phyloP scores from a whole-genome alignment of 2,329 filamentous ascomycete genomes.

The Paraconiothyrium sp. region DNA sequence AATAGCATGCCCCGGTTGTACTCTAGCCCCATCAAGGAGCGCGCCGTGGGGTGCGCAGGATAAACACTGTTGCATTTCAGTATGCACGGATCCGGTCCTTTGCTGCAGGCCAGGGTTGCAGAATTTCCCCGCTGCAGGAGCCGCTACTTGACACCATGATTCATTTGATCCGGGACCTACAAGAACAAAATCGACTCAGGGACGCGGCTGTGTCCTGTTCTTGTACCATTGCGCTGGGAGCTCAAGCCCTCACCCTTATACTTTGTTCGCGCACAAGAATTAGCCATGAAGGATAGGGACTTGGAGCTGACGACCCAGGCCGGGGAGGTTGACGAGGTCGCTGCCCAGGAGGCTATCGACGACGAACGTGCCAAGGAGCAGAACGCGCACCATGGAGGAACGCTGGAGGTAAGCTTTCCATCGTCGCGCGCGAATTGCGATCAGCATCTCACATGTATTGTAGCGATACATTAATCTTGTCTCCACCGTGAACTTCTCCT shows the following conservation, averaged over 20 bases:
- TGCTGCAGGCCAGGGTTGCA: constrained; percentile 3
- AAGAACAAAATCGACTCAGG: background rate
- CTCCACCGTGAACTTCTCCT: constrained; percentile 35
- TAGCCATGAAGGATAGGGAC: constrained; percentile 16
- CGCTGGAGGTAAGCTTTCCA: constrained; percentile 27
- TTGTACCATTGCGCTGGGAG: constrained; percentile 9
- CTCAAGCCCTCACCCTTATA: background rate
- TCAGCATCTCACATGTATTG: constrained; percentile 7
- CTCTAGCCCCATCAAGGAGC: background rate
- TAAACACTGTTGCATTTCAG: background rate
- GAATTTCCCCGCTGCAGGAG: constrained; percentile 13
- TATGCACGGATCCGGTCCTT: background rate
- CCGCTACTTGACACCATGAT: background rate
- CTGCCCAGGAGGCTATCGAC: constrained; percentile 26
- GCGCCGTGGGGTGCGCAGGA: constrained; percentile 1
- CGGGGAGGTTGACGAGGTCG: constrained; percentile 25
- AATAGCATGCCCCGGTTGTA: background rate
- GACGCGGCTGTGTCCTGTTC: constrained; percentile 14
- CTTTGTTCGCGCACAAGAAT: background rate
- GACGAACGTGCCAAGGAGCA: constrained; percentile 23
- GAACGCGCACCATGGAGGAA: constrained; percentile 23
- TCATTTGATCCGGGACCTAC: background rate
- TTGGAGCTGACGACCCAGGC: constrained; percentile 22
- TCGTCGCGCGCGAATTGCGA: background rate
- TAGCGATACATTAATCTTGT: constrained; percentile 38